Evolutionary conservation across 805 yeast species (phyloP).

Genomic region (Suhomyces canberraensis): DNA sequence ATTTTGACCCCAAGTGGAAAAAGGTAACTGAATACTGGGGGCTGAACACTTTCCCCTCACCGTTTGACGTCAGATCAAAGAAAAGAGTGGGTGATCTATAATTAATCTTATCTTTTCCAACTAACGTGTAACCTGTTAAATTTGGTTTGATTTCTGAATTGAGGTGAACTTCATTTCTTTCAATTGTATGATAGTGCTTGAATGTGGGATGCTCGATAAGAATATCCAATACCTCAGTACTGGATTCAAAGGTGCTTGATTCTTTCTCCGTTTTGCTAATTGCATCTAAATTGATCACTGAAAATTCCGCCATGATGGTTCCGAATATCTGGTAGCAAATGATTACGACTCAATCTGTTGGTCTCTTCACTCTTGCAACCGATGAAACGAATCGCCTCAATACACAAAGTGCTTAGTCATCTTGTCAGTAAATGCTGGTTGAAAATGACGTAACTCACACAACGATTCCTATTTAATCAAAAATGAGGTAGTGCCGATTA

Average conservation of each 20-base stretch:
- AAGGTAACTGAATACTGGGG: conserved; percentile 30
- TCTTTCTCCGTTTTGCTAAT: too few species aligned
- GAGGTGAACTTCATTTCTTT: conserved; percentile 1
- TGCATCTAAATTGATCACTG: too few species aligned
- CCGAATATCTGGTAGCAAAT: too few species aligned
- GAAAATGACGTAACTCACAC: too few species aligned
- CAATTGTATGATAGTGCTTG: neutral
- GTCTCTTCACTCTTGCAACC: too few species aligned
- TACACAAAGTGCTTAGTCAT: too few species aligned
- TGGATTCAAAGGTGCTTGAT: neutral
- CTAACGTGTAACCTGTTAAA: conserved; percentile 34
- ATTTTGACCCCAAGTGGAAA: conserved; percentile 35
- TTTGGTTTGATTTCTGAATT: conserved; percentile 31
- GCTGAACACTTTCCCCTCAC: conserved; percentile 9
- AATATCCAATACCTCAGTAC: neutral
- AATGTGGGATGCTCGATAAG: conserved; percentile 3
- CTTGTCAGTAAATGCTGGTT: too few species aligned
- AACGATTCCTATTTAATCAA: too few species aligned
- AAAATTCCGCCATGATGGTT: too few species aligned
- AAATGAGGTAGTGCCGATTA: too few species aligned
- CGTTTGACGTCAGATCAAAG: conserved; percentile 11
- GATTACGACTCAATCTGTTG: too few species aligned
- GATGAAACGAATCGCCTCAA: too few species aligned
- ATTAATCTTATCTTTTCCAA: conserved; percentile 32
- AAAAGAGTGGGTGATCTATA: conserved; percentile 32